Percentiles rank a stretch among this genome's conserved stretches.
phyloP scores from a whole-genome alignment of 805 yeast genomes.

The Nakazawaea sp. region DNA sequence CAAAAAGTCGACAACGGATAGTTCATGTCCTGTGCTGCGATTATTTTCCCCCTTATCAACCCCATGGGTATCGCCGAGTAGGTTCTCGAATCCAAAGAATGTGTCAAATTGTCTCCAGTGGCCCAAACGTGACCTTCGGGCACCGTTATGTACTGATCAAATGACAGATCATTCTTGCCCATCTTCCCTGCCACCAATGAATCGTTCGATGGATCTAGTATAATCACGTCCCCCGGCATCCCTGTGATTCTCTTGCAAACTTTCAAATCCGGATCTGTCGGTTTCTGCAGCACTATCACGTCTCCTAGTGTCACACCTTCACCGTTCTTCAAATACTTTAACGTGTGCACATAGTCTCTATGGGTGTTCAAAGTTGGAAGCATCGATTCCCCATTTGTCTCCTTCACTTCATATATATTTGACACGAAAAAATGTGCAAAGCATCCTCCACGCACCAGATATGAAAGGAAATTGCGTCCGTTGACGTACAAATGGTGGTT shows the following conservation, averaged over 20 bases:
- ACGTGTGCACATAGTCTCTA: constrained; percentile 74
- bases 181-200: constrained; percentile 26
- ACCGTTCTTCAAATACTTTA: constrained; percentile 60
- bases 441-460: constrained; percentile 56
- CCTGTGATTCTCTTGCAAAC: constrained; percentile 94
- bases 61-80: constrained; percentile 91
- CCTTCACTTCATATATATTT: constrained; percentile 66
- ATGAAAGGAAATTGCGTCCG: no score
- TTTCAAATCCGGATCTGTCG: constrained; percentile 77
- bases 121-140: constrained; percentile 98
- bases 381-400: constrained; percentile 93
- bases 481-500: no score
- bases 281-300: constrained; percentile 80
- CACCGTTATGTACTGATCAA: constrained; percentile 57
- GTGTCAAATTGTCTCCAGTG: constrained; percentile 88
- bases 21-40: constrained; percentile 58
- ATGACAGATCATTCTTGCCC: constrained; percentile 12
- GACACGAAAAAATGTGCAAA: constrained; percentile 60
- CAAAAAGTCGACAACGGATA: constrained; percentile 33
- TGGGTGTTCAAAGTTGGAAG: constrained; percentile 75
- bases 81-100: constrained; percentile 82
- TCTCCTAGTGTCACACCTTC: constrained; percentile 73
- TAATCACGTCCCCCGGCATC: constrained; percentile 86
- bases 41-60: constrained; percentile 77
- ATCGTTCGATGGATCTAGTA: constrained; percentile 71